Evolutionary conservation across 2,329 filamentous ascomycete genomes (phyloP).

Genomic region (Scedosporium minutisporum): DNA sequence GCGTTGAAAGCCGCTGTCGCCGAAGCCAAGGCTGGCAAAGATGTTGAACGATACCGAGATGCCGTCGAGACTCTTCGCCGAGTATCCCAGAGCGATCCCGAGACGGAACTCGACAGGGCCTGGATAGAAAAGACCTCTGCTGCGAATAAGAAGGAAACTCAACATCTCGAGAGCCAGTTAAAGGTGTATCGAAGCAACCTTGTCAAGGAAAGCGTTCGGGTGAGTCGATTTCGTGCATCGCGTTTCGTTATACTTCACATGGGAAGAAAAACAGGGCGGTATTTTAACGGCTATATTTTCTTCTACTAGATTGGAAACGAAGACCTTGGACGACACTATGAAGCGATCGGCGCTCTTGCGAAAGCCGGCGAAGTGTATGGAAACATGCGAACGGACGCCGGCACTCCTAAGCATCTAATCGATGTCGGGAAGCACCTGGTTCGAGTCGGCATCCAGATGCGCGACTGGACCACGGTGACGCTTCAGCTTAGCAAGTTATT

Average conservation of each 20-base stretch:
- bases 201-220: slow-evolving; percentile 92
- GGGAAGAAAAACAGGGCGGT: too few relatives aligned
- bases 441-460: slow-evolving; percentile 63
- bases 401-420: slow-evolving; percentile 69
- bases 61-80: slow-evolving; percentile 56
- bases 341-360: slow-evolving; percentile 64
- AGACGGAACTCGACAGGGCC: slow-evolving; percentile 55
- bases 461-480: slow-evolving; percentile 65
- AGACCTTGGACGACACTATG: slow-evolving; percentile 77
- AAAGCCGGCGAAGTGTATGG: slow-evolving; percentile 68
- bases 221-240: slow-evolving; percentile 25
- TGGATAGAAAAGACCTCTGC: slow-evolving; percentile 66
- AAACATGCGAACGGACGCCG: slow-evolving; percentile 86
- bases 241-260: too few relatives aligned
- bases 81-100: slow-evolving; percentile 56
- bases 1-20: slow-evolving; percentile 68
- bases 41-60: slow-evolving; percentile 61
- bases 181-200: slow-evolving; percentile 94
- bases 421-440: slow-evolving; percentile 75
- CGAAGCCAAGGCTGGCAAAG: slow-evolving; percentile 67
- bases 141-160: slow-evolving; percentile 58
- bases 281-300: not conserved
- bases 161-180: slow-evolving; percentile 72
- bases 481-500: slow-evolving; percentile 54
- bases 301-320: slow-evolving; percentile 76